Conservation (phyloP, 306 rosid genomes). For the Luffa acutangula region DNA sequence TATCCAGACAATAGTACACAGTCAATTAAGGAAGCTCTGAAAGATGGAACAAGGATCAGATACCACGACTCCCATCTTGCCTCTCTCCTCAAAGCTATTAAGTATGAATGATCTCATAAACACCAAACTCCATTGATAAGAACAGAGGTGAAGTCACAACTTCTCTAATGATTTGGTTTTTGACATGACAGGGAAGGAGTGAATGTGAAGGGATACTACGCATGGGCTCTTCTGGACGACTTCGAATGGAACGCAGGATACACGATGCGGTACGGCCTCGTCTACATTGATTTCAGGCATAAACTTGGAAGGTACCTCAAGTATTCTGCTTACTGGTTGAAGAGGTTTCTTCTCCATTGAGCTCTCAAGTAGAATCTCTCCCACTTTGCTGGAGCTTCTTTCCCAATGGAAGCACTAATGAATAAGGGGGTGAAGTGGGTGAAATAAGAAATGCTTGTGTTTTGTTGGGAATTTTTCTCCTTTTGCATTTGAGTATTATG, state of each 20-base stretch:
- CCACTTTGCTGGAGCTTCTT: background rate
- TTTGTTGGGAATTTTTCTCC: background rate
- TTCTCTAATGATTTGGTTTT: background rate
- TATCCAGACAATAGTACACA: conserved; percentile 5
- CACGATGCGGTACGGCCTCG: conserved; percentile 16
- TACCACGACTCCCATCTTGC: conserved; percentile 18
- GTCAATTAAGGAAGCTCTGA: conserved; percentile 16
- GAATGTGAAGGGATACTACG: conserved; percentile 18
- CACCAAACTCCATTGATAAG: background rate
- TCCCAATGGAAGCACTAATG: background rate
- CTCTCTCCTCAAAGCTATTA: conserved; percentile 14
- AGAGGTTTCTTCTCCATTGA: conserved; percentile 6
- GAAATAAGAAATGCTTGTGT: background rate
- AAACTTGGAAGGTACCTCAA: conserved; percentile 13
- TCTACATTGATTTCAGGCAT: conserved; percentile 11
- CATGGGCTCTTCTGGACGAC: conserved; percentile 18
- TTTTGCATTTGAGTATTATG: background rate
- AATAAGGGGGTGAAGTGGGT: background rate
- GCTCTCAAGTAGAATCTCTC: background rate
- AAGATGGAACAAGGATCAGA: conserved; percentile 19
- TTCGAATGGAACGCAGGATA: conserved; percentile 22
- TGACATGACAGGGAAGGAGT: conserved; percentile 17
- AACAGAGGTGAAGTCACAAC: background rate
- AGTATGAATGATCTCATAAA: conserved; percentile 6
- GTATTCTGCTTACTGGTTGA: conserved; percentile 18